Evolutionary conservation across 495 filamentous ascomycete genomes (phyloP).

Genomic region (Tuber microsphaerosporum): DNA sequence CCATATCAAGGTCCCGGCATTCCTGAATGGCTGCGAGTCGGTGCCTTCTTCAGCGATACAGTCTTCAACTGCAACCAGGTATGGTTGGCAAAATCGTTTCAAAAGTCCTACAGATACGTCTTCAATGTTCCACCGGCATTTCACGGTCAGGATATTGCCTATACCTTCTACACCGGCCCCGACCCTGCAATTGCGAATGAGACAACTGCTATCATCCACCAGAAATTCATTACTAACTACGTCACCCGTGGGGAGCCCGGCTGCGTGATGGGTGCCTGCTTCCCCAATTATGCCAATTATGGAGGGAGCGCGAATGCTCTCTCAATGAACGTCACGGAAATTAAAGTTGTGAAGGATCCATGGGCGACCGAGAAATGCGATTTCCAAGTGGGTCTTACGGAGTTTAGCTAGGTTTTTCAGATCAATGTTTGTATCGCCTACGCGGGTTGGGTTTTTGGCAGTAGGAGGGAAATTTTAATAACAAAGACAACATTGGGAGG

Average conservation of each 20-base stretch:
- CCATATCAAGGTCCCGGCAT: constrained; percentile 45
- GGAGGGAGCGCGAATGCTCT: constrained; percentile 13
- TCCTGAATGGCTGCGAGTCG: constrained; percentile 41
- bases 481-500: neutral
- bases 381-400: constrained; percentile 10
- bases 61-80: constrained; percentile 50
- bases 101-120: constrained; percentile 53
- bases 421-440: neutral
- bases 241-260: constrained; percentile 23
- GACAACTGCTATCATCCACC: constrained; percentile 38
- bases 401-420: neutral
- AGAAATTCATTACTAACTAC: constrained; percentile 30
- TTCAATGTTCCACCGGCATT: constrained; percentile 56
- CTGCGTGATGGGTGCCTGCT: constrained; percentile 22
- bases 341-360: constrained; percentile 23
- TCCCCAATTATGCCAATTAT: constrained; percentile 27
- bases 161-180: constrained; percentile 53
- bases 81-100: constrained; percentile 47
- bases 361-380: constrained; percentile 27
- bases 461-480: neutral
- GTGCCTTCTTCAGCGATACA: constrained; percentile 41
- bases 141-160: constrained; percentile 52
- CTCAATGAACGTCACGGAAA: constrained; percentile 22
- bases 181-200: constrained; percentile 24
- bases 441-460: neutral